Percentiles rank a stretch among this genome's conserved stretches.
These are phyloP conservation scores for Chaetomiaceae sp. DNA, from an alignment of 2,329 filamentous ascomycete genomes.

Conservation along the genomic window DNA sequence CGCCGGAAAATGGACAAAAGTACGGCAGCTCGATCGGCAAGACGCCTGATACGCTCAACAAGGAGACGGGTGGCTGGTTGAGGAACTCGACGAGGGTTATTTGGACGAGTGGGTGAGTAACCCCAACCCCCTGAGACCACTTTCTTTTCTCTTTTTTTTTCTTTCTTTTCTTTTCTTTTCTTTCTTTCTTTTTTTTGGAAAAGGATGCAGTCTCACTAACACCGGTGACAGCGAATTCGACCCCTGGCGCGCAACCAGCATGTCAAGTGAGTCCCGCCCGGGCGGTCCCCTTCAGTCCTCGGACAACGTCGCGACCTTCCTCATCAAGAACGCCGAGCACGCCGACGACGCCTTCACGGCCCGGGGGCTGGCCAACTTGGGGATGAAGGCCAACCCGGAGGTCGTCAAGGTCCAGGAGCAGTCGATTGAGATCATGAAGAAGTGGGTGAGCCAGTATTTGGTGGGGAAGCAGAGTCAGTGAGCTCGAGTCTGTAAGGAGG, in stretches of 20 bases:
- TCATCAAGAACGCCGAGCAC: constrained; percentile 23
- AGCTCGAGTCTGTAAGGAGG: background rate
- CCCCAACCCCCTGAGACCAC: no score
- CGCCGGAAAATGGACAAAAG: constrained; percentile 13
- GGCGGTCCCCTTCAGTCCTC: constrained; percentile 22
- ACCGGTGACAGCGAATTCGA: constrained; percentile 22
- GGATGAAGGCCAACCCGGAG: constrained; percentile 22
- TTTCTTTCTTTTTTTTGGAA: no score
- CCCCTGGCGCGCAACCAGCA: constrained; percentile 24
- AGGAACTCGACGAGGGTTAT: constrained; percentile 18
- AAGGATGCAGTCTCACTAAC: background rate
- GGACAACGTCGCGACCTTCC: constrained; percentile 17
- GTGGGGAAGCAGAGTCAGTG: background rate
- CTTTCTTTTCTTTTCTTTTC: background rate
- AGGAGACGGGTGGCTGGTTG: constrained; percentile 20
- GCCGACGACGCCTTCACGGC: constrained; percentile 21
- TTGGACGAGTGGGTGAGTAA: constrained; percentile 20
- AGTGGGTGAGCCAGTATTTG: constrained; percentile 16
- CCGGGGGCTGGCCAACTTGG: constrained; percentile 20
- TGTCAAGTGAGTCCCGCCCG: constrained; percentile 23
- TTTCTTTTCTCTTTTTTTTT: background rate
- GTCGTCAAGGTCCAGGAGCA: constrained; percentile 22
- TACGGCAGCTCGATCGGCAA: constrained; percentile 21
- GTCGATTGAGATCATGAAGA: constrained; percentile 21
- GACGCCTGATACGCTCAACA: constrained; percentile 20